Evolutionary conservation across 352 stramenopile genomes (phyloP), one percentile per base, ranked within the genome.

Genomic region (Phytophthora aleatoria): DNA sequence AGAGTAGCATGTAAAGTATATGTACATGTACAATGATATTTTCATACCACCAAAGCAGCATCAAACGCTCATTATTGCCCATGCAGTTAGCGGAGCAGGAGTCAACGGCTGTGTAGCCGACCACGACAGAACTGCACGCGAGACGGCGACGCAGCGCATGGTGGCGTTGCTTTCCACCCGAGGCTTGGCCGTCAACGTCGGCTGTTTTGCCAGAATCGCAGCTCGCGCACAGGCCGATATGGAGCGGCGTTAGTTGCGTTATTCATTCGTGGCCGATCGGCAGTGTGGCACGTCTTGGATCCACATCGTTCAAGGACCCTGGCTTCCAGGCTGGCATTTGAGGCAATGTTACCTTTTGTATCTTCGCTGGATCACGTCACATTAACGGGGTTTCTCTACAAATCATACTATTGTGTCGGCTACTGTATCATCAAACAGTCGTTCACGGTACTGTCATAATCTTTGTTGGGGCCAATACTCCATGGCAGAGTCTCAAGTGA

Each of bases 121-220:
- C 13, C 42, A 35, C 39, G 24, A 60, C 42, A 43, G 4, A 38
- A 36, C 42, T 35, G 41, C 30, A 54, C 47, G 26, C 52, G 50
- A 68, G 60, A 41, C 26, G 47, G 47, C 53, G 47, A 68, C 51
- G 20, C 50, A 38, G 31, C 38, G 30, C 28, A 56, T 43, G 35
- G 49, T 44, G 16, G 52, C 27, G 16, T 47, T 36, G 38, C 28
- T 49, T n/a, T 49, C 36, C n/a, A 27, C 36, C n/a, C 35, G 12
- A 41, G 59, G 27, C 30, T 39, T 52, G 45, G 39, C 47, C 54
- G 12, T 64, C 53, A 59, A 57, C 61, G 58, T 58, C 61, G 55
- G 45, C 61, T 69, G 61, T 69, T 69, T 69, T 69, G 7, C 30
- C 54, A 64, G 61, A 69, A 69, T 53, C 39, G 31, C 45, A 33